Conservation (phyloP, 345 rosid species). For the Moricandia moricandioides region DNA sequence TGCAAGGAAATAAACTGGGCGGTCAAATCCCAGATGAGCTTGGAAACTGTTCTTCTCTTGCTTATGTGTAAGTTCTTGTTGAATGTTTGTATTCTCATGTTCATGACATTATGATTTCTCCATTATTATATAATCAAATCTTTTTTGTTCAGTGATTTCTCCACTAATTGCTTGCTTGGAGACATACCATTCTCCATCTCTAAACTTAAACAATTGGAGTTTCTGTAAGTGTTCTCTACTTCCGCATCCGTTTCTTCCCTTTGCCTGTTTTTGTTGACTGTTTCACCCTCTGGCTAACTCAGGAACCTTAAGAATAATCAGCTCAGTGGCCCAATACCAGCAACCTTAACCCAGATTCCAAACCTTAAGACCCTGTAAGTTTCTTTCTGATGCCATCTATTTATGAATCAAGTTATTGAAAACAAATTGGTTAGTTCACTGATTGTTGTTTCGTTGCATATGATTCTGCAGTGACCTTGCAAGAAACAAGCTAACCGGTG, state of each 20-base stretch:
- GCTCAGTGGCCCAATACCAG: constrained; percentile 87
- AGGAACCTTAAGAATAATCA: constrained; percentile 83
- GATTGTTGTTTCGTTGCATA: background rate
- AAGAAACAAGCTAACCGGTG: constrained; percentile 73
- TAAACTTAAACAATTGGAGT: constrained; percentile 73
- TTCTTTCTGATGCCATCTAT: background rate
- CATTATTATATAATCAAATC: background rate
- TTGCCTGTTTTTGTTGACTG: background rate
- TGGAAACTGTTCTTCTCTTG: constrained; percentile 75
- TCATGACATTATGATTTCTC: background rate
- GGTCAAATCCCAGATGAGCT: constrained; percentile 97
- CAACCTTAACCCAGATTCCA: constrained; percentile 87
- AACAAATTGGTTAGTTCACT: background rate
- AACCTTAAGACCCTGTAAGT: constrained; percentile 81
- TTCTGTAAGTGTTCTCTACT: constrained; percentile 41
- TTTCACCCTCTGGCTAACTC: background rate
- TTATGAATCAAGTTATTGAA: background rate
- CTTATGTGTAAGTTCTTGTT: constrained; percentile 46
- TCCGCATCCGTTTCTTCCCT: background rate
- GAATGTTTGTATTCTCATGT: background rate
- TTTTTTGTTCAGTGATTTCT: constrained; percentile 63
- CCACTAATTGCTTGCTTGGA: constrained; percentile 64
- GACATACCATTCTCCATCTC: constrained; percentile 89
- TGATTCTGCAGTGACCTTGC: constrained; percentile 71
- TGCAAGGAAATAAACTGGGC: constrained; percentile 66